A percentile compares a stretch with the other conserved stretches of the same genome.
These are phyloP conservation scores for Gracilaria gracilis DNA, from an alignment of 23 red algal species.

Conservation along the genomic window DNA sequence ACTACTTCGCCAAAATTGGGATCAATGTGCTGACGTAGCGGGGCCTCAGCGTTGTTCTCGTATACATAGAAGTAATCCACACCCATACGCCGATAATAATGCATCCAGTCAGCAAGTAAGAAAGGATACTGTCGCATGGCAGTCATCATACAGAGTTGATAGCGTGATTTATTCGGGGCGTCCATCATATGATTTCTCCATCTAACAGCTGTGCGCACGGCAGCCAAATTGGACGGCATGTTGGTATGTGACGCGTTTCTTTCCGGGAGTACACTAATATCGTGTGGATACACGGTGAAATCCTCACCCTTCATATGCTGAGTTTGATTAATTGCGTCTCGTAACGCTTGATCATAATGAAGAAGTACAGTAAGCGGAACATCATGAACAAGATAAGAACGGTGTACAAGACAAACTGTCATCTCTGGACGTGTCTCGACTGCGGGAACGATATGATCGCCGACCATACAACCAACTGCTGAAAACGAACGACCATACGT, in stretches of 20 bases:
- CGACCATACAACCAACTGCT: constrained; percentile 37
- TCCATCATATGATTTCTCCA: constrained; percentile 23
- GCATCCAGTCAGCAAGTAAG: constrained; percentile 50
- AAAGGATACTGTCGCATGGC: constrained; percentile 60
- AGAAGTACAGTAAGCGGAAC: constrained; percentile 23
- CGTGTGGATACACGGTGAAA: not conserved
- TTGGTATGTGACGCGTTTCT: not conserved
- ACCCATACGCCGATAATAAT: constrained; percentile 63
- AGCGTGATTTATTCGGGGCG: not conserved
- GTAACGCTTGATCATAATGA: not conserved
- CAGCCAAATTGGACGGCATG: not conserved
- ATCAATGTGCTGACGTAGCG: not conserved
- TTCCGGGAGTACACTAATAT: not conserved
- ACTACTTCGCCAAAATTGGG: constrained; percentile 48
- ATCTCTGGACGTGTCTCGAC: constrained; percentile 13
- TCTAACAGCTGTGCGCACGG: constrained; percentile 18
- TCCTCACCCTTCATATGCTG: constrained; percentile 11
- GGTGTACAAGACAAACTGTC: constrained; percentile 39
- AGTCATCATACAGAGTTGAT: constrained; percentile 63
- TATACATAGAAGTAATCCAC: constrained; percentile 70
- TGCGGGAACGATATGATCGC: not conserved
- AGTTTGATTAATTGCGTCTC: not conserved
- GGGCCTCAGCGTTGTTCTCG: constrained; percentile 42
- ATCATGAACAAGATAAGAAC: not conserved
- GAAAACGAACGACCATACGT: constrained; percentile 35